Evolutionary conservation across 2,329 filamentous ascomycete genomes (phyloP), one percentile per base, ranked within the genome.

Genomic region (Ceratocystis diversiconidia): DNA sequence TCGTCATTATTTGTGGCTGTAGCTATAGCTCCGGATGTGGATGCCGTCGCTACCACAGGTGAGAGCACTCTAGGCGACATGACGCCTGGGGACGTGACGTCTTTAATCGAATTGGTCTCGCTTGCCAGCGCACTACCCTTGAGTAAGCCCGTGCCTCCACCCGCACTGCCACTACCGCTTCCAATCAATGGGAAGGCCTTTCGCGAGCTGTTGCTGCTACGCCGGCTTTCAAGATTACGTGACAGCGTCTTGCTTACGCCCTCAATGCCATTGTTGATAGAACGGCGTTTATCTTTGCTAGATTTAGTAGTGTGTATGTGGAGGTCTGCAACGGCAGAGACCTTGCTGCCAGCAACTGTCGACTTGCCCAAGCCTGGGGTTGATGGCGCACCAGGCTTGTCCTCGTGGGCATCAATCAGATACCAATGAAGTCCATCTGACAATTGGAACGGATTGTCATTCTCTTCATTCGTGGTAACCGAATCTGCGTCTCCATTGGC

Each of bases 351-450:
- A 12, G 90, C 90, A 17, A 96, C 92, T 0, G 94, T 97, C 69
- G 87, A 92, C 74, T 95, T 96, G 48, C 89, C 90, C 65, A 96
- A 82, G 0, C 92, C 92, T 0, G 94, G 92, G 0, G 92, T 97
- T n/a, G 88, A 87, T 0, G 94, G 94, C 1, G 91, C 92, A 1
- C 88, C 88, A 0, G 90, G 85, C 72, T 96, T 96, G 75, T 99
- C 94, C 75, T 99, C 94, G 1, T 84, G 82, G 0, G 94, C 94
- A 73, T 99, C 92, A 44, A 99, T 86, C 5, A 99, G 82, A 75
- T 96, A 97, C 94, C 94, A 99, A 43, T 92, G 85, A 61, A 99
- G 78, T 2, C 94, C 94, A 71, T 99, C 94, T 0, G 91, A 96
- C 12, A 99, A 81, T 71, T 96, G 92, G 74, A 99, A 99, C 0